Conservation (phyloP, 495 filamentous ascomycete genomes). For the Daldinia vernicosa region DNA sequence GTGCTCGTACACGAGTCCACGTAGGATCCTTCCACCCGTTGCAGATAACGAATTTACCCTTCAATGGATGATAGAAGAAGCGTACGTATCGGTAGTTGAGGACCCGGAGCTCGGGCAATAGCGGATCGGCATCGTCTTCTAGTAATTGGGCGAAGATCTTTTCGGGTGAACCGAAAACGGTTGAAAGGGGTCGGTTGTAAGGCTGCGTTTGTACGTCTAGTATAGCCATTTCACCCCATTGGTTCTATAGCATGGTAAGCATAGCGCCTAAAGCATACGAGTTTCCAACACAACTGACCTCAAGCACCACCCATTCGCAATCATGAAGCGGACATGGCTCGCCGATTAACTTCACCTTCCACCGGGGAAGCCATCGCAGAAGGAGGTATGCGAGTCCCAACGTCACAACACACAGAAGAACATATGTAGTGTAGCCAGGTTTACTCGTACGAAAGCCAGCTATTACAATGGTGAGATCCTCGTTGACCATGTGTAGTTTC, state of each 20-base stretch:
- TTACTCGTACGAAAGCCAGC: constrained; percentile 84
- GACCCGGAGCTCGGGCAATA: constrained; percentile 72
- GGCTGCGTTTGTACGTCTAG: constrained; percentile 69
- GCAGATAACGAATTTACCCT: constrained; percentile 85
- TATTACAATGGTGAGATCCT: constrained; percentile 92
- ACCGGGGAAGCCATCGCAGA: constrained; percentile 88
- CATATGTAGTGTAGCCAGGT: constrained; percentile 73
- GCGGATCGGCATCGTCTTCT: constrained; percentile 88
- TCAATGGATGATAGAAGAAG: constrained; percentile 87
- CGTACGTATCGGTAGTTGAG: constrained; percentile 94
- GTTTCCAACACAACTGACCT: constrained; percentile 57
- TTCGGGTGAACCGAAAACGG: constrained; percentile 77
- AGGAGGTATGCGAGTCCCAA: constrained; percentile 82
- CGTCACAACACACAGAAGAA: constrained; percentile 72
- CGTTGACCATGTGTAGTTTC: constrained; percentile 89
- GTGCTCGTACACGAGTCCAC: constrained; percentile 79
- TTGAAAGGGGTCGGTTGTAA: constrained; percentile 85
- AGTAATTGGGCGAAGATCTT: constrained; percentile 64
- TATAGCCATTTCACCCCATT: constrained; percentile 90
- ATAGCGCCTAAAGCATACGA: constrained; percentile 7
- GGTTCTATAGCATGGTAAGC: constrained; percentile 64
- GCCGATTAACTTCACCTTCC: constrained; percentile 82
- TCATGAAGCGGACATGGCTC: constrained; percentile 69
- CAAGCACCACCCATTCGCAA: constrained; percentile 90
- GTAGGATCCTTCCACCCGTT: constrained; percentile 92